phyloP scores from a whole-genome alignment of 2,329 filamentous ascomycete genomes.

The Aspergillus novofumigatus region DNA sequence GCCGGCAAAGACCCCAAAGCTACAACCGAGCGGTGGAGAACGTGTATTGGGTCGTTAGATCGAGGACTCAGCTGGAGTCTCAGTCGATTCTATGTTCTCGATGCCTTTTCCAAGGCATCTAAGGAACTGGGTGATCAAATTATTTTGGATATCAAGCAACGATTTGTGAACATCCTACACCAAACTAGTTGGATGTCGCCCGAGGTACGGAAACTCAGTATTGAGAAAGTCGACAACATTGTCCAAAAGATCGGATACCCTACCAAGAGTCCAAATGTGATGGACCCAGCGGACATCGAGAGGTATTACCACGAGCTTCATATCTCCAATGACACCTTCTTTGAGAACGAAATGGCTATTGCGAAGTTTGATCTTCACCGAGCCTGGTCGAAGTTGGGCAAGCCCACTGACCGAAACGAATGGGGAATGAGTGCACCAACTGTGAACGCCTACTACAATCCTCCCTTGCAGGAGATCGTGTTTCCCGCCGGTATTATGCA shows the following conservation, averaged over 20 bases:
- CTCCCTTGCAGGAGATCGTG: conserved; percentile 62
- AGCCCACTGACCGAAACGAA: conserved; percentile 56
- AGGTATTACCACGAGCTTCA: conserved; percentile 55
- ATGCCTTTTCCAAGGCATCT: conserved; percentile 62
- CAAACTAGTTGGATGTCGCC: conserved; percentile 62
- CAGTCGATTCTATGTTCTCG: conserved; percentile 67
- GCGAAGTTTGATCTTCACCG: conserved; percentile 45
- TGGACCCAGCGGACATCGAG: conserved; percentile 53
- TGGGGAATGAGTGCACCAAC: conserved; percentile 60
- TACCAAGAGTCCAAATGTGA: conserved; percentile 58
- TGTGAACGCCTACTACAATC: conserved; percentile 65
- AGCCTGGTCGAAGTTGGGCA: conserved; percentile 56
- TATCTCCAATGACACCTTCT: conserved; percentile 51
- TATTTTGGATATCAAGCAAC: conserved; percentile 65
- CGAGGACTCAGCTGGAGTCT: conserved; percentile 62
- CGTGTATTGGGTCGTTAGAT: conserved; percentile 58
- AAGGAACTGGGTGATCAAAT: conserved; percentile 66
- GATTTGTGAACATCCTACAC: conserved; percentile 60
- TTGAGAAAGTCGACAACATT: conserved; percentile 64
- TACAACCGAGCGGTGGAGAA: conserved; percentile 62
- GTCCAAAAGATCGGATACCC: conserved; percentile 66
- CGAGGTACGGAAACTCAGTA: conserved; percentile 55
- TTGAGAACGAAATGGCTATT: conserved; percentile 54
- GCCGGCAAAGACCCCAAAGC: conserved; percentile 61
- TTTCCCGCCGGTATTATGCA: conserved; percentile 69